These are phyloP conservation scores for Candida germanica DNA, from an alignment of 805 yeast genomes.

Conservation along the genomic window DNA sequence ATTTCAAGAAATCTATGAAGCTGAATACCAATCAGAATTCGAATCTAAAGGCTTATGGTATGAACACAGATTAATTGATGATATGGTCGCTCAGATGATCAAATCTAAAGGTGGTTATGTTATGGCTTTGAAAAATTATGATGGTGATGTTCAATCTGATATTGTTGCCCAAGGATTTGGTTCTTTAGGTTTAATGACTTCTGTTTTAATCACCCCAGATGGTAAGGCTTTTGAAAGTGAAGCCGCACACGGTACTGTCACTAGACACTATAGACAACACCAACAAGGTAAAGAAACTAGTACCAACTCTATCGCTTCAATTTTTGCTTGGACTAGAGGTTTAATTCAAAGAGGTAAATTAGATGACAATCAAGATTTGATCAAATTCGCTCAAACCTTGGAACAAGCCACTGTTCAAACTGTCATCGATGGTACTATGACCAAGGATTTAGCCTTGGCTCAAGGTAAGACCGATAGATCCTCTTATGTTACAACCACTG, in stretches of 20 bases:
- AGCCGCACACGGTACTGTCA: conserved; percentile 87
- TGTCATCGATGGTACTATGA: conserved; percentile 77
- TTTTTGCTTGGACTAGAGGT: conserved; percentile 87
- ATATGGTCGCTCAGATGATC: conserved; percentile 87
- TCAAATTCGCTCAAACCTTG: conserved; percentile 59
- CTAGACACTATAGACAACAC: conserved; percentile 80
- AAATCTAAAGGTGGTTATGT: conserved; percentile 81
- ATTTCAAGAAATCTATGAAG: conserved; percentile 63
- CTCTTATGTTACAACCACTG: conserved; percentile 69
- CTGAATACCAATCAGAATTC: conserved; percentile 53
- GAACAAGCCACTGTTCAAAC: conserved; percentile 71
- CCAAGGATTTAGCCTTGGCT: conserved; percentile 77
- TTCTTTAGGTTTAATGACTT: conserved; percentile 80
- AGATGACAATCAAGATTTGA: conserved; percentile 69
- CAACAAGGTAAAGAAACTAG: conserved; percentile 82
- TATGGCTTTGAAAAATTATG: conserved; percentile 79
- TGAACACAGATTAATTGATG: conserved; percentile 81
- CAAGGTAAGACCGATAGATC: conserved; percentile 59
- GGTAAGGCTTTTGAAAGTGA: conserved; percentile 84
- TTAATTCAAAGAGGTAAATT: conserved; percentile 76
- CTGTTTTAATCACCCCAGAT: conserved; percentile 78
- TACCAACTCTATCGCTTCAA: conserved; percentile 81
- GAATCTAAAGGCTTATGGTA: conserved; percentile 63
- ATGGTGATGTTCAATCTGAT: conserved; percentile 84
- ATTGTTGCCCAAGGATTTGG: conserved; percentile 88